These are phyloP conservation scores for Fusarium napiforme DNA, from an alignment of 2,329 filamentous ascomycete species.

Conservation along the genomic window DNA sequence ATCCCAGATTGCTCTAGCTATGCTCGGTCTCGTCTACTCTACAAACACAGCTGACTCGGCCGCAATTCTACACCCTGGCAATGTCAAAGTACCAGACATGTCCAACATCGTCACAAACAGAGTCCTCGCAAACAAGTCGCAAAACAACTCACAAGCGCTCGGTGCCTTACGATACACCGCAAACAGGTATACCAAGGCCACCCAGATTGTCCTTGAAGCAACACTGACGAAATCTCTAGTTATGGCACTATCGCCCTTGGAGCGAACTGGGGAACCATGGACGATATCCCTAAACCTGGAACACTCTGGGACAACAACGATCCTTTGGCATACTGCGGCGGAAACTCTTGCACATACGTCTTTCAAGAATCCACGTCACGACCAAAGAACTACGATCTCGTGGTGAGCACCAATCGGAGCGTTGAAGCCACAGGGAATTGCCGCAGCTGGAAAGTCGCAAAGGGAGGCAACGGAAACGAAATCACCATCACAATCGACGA, in stretches of 20 bases:
- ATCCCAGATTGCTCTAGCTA: slow-evolving; percentile 56
- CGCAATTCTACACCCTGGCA: slow-evolving; percentile 48
- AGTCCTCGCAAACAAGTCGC: slow-evolving; percentile 36
- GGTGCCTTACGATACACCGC: slow-evolving; percentile 56
- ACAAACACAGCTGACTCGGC: slow-evolving; percentile 51
- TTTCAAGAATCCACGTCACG: slow-evolving; percentile 50
- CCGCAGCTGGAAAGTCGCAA: slow-evolving; percentile 32
- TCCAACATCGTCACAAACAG: slow-evolving; percentile 48
- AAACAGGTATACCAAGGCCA: slow-evolving; percentile 47
- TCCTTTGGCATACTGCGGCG: slow-evolving; percentile 49
- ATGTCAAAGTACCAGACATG: slow-evolving; percentile 53
- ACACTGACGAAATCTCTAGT: slow-evolving; percentile 32
- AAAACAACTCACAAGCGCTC: slow-evolving; percentile 25
- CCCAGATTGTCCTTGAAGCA: neutral
- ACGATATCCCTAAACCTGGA: slow-evolving; percentile 45
- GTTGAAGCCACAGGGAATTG: slow-evolving; percentile 24
- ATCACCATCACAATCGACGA: slow-evolving; percentile 27
- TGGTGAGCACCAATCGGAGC: slow-evolving; percentile 32
- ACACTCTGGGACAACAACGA: slow-evolving; percentile 47
- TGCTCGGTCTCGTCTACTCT: slow-evolving; percentile 56
- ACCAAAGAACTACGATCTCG: slow-evolving; percentile 15
- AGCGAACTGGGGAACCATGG: slow-evolving; percentile 34
- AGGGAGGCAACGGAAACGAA: slow-evolving; percentile 28
- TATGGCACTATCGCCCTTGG: slow-evolving; percentile 53
- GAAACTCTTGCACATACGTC: slow-evolving; percentile 46